Percentiles rank a stretch among this genome's conserved stretches.
These are phyloP conservation scores for Pezicula neosporulosa DNA, from an alignment of 2,329 filamentous ascomycete species.

Conservation along the genomic window DNA sequence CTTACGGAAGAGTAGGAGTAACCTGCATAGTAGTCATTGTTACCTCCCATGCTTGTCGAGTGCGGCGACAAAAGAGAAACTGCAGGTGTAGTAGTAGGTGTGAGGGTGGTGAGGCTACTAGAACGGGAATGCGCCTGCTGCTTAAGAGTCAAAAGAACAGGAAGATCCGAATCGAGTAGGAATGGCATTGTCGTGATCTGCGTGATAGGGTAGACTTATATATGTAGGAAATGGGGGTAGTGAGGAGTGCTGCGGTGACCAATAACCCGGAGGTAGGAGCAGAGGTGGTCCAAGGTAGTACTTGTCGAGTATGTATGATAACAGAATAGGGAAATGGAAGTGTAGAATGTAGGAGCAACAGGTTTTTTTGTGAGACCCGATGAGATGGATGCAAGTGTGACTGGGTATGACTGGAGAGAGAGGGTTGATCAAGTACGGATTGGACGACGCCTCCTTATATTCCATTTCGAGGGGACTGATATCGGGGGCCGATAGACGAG, in stretches of 20 bases:
- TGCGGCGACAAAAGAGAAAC: conserved; percentile 7
- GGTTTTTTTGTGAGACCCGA: neutral
- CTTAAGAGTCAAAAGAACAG: conserved; percentile 9
- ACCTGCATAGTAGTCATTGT: conserved; percentile 5
- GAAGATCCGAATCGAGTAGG: conserved; percentile 16
- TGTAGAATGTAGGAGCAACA: neutral
- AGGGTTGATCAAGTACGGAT: conserved; percentile 1
- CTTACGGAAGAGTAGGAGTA: neutral
- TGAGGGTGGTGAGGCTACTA: conserved; percentile 7
- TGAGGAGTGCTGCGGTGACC: neutral
- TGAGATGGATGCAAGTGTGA: neutral
- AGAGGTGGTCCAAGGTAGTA: too few species aligned
- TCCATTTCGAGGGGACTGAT: neutral
- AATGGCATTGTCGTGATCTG: conserved; percentile 15
- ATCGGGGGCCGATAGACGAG: neutral
- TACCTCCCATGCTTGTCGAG: conserved; percentile 17
- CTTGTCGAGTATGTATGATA: too few species aligned
- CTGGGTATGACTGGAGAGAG: neutral
- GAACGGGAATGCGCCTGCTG: conserved; percentile 7
- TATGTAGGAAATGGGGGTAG: neutral
- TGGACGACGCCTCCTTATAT: conserved; percentile 1
- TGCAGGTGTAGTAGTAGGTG: conserved; percentile 7
- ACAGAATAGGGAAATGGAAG: too few species aligned
- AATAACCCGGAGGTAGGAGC: too few species aligned
- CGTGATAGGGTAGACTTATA: neutral